phyloP scores from a whole-genome alignment of 164 flowering plant genomes.

The Echeveria elegans region DNA sequence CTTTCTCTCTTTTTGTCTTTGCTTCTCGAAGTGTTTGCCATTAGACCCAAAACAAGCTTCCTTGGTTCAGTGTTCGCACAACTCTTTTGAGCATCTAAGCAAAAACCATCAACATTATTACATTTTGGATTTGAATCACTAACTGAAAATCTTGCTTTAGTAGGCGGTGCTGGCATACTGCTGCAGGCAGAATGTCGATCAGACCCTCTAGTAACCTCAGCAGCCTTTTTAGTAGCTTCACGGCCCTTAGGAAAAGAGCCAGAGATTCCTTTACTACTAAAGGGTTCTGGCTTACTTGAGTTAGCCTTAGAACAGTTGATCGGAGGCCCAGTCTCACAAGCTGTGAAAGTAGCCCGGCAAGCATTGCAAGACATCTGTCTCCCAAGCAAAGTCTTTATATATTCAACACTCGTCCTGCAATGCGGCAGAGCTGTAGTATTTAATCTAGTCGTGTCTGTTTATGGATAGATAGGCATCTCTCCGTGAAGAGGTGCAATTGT shows the following conservation, averaged over 20 bases:
- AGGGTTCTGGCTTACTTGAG: slow-evolving; percentile 6
- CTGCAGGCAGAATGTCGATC: not conserved
- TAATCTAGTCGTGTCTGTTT: too few relatives aligned
- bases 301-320: not conserved
- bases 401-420: slow-evolving; percentile 25
- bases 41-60: slow-evolving; percentile 3
- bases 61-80: slow-evolving; percentile 12
- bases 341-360: slow-evolving; percentile 21
- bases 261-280: not conserved
- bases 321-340: slow-evolving; percentile 19
- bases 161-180: not conserved
- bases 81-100: slow-evolving; percentile 11
- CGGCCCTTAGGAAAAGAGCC: slow-evolving; percentile 7
- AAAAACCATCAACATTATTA: slow-evolving; percentile 5
- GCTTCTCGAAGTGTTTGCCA: slow-evolving; percentile 7
- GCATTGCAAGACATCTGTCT: slow-evolving; percentile 24
- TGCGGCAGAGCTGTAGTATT: too few relatives aligned
- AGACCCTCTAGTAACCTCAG: slow-evolving; percentile 1
- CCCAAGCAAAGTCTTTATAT: slow-evolving; percentile 14
- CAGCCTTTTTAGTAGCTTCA: slow-evolving; percentile 8
- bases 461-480: too few relatives aligned
- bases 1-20: slow-evolving; percentile 14
- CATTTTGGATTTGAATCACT: not conserved
- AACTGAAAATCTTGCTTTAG: slow-evolving; percentile 8
- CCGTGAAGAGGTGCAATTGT: too few relatives aligned